phyloP scores from a whole-genome alignment of 495 filamentous ascomycete genomes.

The Thozetella sp. region DNA sequence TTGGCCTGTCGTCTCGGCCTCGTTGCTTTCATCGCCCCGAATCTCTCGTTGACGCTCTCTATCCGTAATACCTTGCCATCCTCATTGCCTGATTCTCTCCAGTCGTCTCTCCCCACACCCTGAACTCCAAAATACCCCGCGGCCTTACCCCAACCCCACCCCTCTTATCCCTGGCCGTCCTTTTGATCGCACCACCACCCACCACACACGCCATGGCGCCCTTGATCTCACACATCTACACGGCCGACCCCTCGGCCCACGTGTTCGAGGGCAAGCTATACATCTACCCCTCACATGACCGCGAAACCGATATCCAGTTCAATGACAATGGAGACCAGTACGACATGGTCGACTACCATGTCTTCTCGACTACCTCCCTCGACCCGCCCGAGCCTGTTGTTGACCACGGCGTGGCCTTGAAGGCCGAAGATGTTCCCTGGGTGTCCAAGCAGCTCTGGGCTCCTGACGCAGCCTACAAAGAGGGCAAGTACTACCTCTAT shows the following conservation, averaged over 20 bases:
- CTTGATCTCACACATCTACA: slow-evolving; percentile 69
- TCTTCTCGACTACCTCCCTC: slow-evolving; percentile 53
- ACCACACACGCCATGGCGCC: slow-evolving; percentile 34
- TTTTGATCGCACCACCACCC: slow-evolving; percentile 3
- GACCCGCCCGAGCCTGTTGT: slow-evolving; percentile 49
- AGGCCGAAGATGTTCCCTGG: slow-evolving; percentile 60
- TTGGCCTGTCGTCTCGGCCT: no score
- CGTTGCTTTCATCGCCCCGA: neutral
- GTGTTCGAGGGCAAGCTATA: slow-evolving; percentile 64
- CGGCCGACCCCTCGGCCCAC: slow-evolving; percentile 69
- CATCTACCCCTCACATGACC: slow-evolving; percentile 70
- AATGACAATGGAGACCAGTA: slow-evolving; percentile 86
- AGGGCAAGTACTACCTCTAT: slow-evolving; percentile 67
- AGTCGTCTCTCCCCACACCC: no score
- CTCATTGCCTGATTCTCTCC: no score
- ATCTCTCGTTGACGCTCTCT: neutral
- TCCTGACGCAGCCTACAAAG: slow-evolving; percentile 58
- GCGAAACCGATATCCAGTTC: slow-evolving; percentile 60
- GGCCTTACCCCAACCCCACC: slow-evolving; percentile 9
- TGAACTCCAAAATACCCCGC: neutral
- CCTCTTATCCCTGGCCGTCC: no score
- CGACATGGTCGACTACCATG: slow-evolving; percentile 76
- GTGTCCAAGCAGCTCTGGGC: slow-evolving; percentile 67
- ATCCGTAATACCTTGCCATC: neutral
- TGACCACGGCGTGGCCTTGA: slow-evolving; percentile 62